Evolutionary conservation across 176 grass and related monocot species (phyloP).

Genomic region (Avena atlantica): DNA sequence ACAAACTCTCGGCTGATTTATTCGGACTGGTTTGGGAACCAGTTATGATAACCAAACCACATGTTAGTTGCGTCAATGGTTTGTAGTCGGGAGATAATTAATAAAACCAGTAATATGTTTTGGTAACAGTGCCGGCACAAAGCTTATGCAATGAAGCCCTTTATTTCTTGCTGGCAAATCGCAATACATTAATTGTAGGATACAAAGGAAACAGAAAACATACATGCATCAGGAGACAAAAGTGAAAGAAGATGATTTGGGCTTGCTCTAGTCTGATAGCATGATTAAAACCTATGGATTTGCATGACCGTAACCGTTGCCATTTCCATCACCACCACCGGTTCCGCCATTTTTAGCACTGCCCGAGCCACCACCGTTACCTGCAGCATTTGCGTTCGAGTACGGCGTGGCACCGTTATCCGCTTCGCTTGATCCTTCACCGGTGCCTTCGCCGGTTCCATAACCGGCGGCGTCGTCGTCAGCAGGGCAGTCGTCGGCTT

Average conservation of each 20-base stretch:
- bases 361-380: not conserved
- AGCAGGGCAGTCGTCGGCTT: not conserved
- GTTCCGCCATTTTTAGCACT: constrained; percentile 10
- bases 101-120: no score
- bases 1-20: no score
- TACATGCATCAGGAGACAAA: not conserved
- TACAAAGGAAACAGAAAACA: no score
- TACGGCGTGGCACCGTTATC: not conserved
- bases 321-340: not conserved
- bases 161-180: not conserved
- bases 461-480: not conserved
- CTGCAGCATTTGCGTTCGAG: not conserved
- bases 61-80: no score
- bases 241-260: not conserved
- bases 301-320: not conserved
- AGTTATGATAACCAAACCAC: no score
- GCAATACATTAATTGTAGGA: not conserved
- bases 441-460: not conserved
- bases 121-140: not conserved
- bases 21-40: no score
- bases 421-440: not conserved
- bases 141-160: not conserved
- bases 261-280: not conserved
- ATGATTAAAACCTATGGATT: not conserved
- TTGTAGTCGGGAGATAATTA: no score